phyloP scores from a whole-genome alignment of 257 asterid species.

The Asclepias syriaca region DNA sequence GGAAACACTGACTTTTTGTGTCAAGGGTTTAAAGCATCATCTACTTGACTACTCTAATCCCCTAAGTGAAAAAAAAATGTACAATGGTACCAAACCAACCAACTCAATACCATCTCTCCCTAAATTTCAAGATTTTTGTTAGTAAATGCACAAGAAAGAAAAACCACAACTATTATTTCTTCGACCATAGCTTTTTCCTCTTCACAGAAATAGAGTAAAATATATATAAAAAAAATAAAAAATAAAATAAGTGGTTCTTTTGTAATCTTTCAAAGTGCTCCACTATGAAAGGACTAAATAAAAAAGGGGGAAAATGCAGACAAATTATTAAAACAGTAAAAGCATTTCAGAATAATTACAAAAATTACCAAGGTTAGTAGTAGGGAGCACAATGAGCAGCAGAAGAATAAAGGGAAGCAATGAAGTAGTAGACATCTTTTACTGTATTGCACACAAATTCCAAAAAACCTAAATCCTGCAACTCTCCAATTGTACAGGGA shows the following conservation, averaged over 20 bases:
- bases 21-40: neutral
- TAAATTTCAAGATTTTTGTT: neutral
- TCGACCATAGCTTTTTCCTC: neutral
- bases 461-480: conserved; percentile 26
- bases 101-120: neutral
- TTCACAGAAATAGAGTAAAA: neutral
- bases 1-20: neutral
- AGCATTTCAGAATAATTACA: neutral
- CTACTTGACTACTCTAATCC: neutral
- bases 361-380: conserved; percentile 50
- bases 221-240: too few species aligned
- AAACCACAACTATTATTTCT: neutral
- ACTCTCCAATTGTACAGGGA: conserved; percentile 23
- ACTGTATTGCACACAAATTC: conserved; percentile 43
- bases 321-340: neutral
- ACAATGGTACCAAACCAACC: neutral
- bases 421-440: conserved; percentile 42
- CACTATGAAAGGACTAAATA: neutral
- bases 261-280: neutral
- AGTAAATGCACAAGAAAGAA: neutral
- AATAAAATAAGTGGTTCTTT: neutral
- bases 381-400: conserved; percentile 51
- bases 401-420: conserved; percentile 48
- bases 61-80: neutral
- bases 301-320: neutral